Conservation (phyloP, 495 filamentous ascomycete species). For the Daldinia loculata region DNA sequence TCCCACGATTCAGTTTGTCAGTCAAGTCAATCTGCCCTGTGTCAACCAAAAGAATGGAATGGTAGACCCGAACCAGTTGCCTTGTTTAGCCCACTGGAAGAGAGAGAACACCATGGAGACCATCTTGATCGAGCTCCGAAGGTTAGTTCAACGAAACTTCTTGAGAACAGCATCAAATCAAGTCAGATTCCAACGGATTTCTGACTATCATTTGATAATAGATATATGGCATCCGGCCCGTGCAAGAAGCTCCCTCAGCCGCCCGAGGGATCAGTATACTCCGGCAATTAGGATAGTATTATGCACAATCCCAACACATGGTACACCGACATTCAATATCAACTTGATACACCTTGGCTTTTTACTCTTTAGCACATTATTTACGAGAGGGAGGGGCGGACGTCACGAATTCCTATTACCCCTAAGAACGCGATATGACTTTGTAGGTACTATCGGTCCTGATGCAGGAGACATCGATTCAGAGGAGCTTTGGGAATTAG, state of each 20-base stretch:
- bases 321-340: background rate
- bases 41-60: conserved; percentile 81
- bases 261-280: conserved; percentile 82
- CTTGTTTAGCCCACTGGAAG: conserved; percentile 87
- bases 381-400: background rate
- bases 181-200: background rate
- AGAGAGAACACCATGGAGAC: conserved; percentile 92
- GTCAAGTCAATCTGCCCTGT: conserved; percentile 93
- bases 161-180: too few relatives aligned
- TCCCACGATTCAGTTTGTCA: conserved; percentile 88
- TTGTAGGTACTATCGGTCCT: background rate
- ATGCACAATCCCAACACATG: background rate
- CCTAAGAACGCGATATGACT: background rate
- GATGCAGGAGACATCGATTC: background rate
- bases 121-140: conserved; percentile 86
- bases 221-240: conserved; percentile 92
- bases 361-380: background rate
- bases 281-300: conserved; percentile 32
- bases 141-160: conserved; percentile 54
- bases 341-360: background rate
- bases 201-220: conserved; percentile 50
- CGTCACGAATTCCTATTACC: background rate
- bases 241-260: conserved; percentile 97
- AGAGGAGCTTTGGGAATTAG: background rate
- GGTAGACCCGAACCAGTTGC: conserved; percentile 84